These are phyloP conservation scores for Colletotrichum musicola DNA, from an alignment of 2,329 filamentous ascomycete species.

Conservation along the genomic window DNA sequence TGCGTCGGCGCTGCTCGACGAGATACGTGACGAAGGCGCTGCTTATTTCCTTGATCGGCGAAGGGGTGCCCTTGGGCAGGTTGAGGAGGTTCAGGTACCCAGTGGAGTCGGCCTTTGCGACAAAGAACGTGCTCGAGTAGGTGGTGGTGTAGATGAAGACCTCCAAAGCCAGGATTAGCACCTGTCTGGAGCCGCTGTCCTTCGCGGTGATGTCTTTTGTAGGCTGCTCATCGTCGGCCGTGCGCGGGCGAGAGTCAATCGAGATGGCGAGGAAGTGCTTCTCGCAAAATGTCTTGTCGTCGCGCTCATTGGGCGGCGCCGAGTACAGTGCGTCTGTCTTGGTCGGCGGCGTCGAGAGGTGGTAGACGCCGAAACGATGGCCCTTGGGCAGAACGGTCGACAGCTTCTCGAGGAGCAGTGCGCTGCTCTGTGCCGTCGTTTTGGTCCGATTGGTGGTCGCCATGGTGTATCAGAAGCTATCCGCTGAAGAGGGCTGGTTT, in stretches of 20 bases:
- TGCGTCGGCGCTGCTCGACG: conserved; percentile 73
- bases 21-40: conserved; percentile 83
- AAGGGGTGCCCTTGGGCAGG: conserved; percentile 72
- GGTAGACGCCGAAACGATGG: conserved; percentile 77
- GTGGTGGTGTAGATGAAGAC: conserved; percentile 88
- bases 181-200: conserved; percentile 52
- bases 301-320: conserved; percentile 76
- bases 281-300: conserved; percentile 87
- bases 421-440: conserved; percentile 43
- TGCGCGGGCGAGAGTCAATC: conserved; percentile 50
- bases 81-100: conserved; percentile 81
- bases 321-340: conserved; percentile 82
- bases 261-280: conserved; percentile 78
- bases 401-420: conserved; percentile 54
- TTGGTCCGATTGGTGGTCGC: conserved; percentile 34
- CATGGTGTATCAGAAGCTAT: conserved; percentile 41
- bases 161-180: conserved; percentile 87
- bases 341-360: conserved; percentile 87
- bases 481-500: not conserved
- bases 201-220: conserved; percentile 44
- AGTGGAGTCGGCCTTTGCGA: conserved; percentile 97
- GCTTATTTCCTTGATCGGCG: conserved; percentile 80
- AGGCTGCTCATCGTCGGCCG: conserved; percentile 21
- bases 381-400: conserved; percentile 66
- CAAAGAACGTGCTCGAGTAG: conserved; percentile 87